A percentile compares a stretch with the other conserved stretches of the same genome.
Evolutionary conservation across 805 yeast species (phyloP).

Genomic region (Teunomyces atbi): DNA sequence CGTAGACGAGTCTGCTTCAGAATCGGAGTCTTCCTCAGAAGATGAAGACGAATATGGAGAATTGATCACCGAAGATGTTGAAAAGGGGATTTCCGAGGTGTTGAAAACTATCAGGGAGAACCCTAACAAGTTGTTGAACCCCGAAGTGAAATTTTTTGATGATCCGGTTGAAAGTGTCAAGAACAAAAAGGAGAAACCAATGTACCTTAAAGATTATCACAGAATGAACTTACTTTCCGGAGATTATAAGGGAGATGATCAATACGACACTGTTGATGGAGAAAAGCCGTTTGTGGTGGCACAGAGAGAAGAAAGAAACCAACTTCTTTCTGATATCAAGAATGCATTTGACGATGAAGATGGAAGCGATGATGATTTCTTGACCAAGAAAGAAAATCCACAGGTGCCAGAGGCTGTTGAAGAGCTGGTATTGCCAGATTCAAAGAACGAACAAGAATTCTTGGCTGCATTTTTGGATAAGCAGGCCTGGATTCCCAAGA

Average conservation of each 20-base stretch:
- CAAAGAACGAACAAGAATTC: constrained; percentile 63
- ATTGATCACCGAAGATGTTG: constrained; percentile 80
- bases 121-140: constrained; percentile 65
- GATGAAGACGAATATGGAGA: constrained; percentile 94
- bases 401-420: constrained; percentile 21
- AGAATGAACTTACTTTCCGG: constrained; percentile 78
- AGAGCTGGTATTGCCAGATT: constrained; percentile 57
- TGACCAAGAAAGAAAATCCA: constrained; percentile 52
- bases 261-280: constrained; percentile 49
- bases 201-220: constrained; percentile 90
- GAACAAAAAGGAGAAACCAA: constrained; percentile 52
- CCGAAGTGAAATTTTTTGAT: constrained; percentile 70
- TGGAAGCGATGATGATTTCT: constrained; percentile 46
- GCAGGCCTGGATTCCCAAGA: constrained; percentile 87
- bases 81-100: constrained; percentile 72
- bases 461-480: constrained; percentile 67
- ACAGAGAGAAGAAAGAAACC: constrained; percentile 70
- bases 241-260: constrained; percentile 53
- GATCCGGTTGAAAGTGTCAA: constrained; percentile 49
- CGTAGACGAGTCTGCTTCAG: constrained; percentile 26
- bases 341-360: constrained; percentile 51
- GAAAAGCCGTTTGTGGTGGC: constrained; percentile 72
- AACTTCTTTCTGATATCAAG: constrained; percentile 76
- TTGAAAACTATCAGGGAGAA: constrained; percentile 65
- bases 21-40: constrained; percentile 48